Conservation (phyloP, 2,329 filamentous ascomycete species). For the Fusarium tanahbumbuense region DNA sequence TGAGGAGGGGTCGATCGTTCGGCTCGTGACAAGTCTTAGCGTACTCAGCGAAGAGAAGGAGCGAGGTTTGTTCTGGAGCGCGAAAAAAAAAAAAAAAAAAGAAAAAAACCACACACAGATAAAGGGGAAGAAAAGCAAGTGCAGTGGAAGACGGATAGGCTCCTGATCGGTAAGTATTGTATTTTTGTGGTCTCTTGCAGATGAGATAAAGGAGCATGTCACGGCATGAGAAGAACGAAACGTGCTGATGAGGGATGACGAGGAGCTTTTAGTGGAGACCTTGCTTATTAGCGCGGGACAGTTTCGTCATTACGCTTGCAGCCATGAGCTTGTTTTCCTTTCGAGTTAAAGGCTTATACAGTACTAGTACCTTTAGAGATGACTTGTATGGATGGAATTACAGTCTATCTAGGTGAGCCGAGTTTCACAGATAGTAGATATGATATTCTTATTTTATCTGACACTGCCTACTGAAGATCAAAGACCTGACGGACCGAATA, state of each 20-base stretch:
- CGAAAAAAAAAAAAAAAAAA: neutral
- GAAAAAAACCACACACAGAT: no score
- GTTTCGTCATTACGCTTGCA: constrained; percentile 39
- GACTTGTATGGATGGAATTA: neutral
- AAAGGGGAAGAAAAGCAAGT: neutral
- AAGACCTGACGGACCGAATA: neutral
- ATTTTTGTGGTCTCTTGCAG: constrained; percentile 28
- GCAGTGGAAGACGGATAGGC: neutral
- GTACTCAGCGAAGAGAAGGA: neutral
- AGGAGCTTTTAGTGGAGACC: constrained; percentile 36
- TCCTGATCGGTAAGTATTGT: constrained; percentile 24
- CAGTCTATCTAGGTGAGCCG: neutral
- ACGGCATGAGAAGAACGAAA: constrained; percentile 28
- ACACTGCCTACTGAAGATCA: neutral
- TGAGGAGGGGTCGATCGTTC: constrained; percentile 27
- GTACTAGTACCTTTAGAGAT: neutral
- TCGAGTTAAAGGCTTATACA: constrained; percentile 20
- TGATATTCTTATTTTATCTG: neutral
- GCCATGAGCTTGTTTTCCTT: constrained; percentile 40
- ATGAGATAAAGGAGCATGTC: constrained; percentile 29
- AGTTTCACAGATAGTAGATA: neutral
- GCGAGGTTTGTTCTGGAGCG: neutral
- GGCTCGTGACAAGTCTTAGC: constrained; percentile 8
- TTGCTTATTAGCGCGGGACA: constrained; percentile 26
- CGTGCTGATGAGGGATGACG: constrained; percentile 38